Evolutionary conservation across 306 rosid genomes (phyloP), one percentile per base, ranked within the genome.

Genomic region (Sesbania bispinosa): DNA sequence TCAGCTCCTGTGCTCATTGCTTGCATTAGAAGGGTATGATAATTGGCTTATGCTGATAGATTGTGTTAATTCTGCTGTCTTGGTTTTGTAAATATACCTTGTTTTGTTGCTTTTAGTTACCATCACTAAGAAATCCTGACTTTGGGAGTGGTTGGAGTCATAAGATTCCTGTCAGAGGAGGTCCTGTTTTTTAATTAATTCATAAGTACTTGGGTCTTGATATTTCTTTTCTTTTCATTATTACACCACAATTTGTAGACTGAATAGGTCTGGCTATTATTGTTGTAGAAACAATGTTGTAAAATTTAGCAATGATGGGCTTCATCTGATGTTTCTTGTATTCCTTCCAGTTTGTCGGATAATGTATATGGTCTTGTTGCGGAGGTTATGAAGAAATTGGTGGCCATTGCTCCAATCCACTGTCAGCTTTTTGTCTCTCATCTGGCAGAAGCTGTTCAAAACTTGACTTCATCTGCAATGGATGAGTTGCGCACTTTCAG

Each of bases 11-110:
- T 90, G 98, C 84, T 90, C 98, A 16, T 81, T 93, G 81, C 96
- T 93, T 75, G 98, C 98, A 64, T 82, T 88, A 77, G 98, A 93
- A 85, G 97, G 98, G 98, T 93, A 93, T 79, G 85, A 11, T 67
- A 11, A 74, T 55, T 45, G 65, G 13, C 69, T 36, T 61, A 13
- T 45, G 53, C 30, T 10, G 50, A 36, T 79, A 50, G 43, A 39
- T 47, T 73, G 23, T 57, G 53, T 53, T 59, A 67, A 15, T 71
- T 62, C 48, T 35, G 59, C 33, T 62, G 30, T 38, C 59, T 63
- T 29, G 14, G 20, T 64, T 71, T 35, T 64, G 62, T 73, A 48
- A 72, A 38, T 39, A 32, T 26, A 36, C 41, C 24, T 64, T 19
- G 83, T 58, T 79, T 79, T n/a, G 58, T 35, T 67, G 14, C 1